Percentiles rank a stretch among this genome's conserved stretches.
These are phyloP conservation scores for Endogone sp. DNA, from an alignment of 192 early-diverging fungal genomes.

Conservation along the genomic window DNA sequence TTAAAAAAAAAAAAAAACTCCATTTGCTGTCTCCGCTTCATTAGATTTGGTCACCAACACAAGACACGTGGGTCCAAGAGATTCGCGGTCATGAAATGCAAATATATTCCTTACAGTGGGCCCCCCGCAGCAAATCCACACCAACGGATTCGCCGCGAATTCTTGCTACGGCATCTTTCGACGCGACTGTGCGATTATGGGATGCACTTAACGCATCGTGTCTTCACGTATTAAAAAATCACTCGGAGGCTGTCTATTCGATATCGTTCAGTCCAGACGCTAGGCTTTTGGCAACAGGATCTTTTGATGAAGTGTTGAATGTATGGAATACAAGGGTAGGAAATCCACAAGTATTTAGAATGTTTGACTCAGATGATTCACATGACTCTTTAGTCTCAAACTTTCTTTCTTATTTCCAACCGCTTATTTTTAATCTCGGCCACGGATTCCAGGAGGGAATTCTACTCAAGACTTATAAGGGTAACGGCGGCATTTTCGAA, in stretches of 20 bases:
- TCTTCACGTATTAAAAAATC: constrained; percentile 63
- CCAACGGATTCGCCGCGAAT: constrained; percentile 42
- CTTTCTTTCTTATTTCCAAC: too few species aligned
- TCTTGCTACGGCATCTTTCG: constrained; percentile 75
- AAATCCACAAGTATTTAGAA: too few species aligned
- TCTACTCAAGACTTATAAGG: constrained; percentile 49
- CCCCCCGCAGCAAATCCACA: constrained; percentile 45
- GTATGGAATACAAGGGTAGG: constrained; percentile 66
- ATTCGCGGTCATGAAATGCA: constrained; percentile 70
- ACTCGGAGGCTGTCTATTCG: constrained; percentile 66
- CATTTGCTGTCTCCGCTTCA: constrained; percentile 1
- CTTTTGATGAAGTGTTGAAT: constrained; percentile 73
- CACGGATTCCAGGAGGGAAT: constrained; percentile 32
- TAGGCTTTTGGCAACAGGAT: constrained; percentile 66
- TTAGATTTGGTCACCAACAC: constrained; percentile 59
- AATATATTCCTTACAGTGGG: constrained; percentile 80
- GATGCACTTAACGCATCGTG: constrained; percentile 67
- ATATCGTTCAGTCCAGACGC: constrained; percentile 78
- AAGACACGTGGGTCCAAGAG: constrained; percentile 50
- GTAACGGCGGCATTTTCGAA: constrained; percentile 56
- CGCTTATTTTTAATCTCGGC: too few species aligned
- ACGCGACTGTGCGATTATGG: constrained; percentile 82
- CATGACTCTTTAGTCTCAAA: too few species aligned
- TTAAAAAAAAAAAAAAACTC: not conserved
- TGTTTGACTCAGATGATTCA: too few species aligned